Evolutionary conservation across 2,329 filamentous ascomycete genomes (phyloP).

Genomic region (Epichloe coenophiala): DNA sequence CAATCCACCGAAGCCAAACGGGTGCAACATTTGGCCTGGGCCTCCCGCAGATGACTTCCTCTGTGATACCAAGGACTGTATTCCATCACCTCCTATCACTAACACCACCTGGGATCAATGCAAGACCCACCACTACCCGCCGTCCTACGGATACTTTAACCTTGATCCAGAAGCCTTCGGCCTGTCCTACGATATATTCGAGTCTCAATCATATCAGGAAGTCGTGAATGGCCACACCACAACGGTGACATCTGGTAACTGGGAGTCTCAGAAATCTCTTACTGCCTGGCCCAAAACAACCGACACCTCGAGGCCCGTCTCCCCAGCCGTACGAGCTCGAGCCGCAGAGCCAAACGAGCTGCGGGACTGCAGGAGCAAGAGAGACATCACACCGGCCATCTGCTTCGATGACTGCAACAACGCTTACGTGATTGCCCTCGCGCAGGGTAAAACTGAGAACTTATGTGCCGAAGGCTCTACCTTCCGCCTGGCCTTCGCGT

Average conservation of each 20-base stretch:
- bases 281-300: conserved; percentile 15
- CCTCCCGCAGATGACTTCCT: conserved; percentile 31
- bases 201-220: conserved; percentile 25
- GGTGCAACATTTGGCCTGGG: conserved; percentile 38
- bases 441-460: conserved; percentile 28
- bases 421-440: conserved; percentile 35
- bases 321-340: not conserved
- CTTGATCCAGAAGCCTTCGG: conserved; percentile 49
- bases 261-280: conserved; percentile 36
- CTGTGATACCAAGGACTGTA: conserved; percentile 32
- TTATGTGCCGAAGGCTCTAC: conserved; percentile 31
- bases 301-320: not conserved
- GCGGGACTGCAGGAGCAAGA: conserved; percentile 19
- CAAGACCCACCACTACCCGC: conserved; percentile 36
- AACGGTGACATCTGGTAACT: conserved; percentile 41
- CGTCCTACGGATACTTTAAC: conserved; percentile 44
- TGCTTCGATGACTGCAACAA: conserved; percentile 44
- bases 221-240: conserved; percentile 22
- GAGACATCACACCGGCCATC: conserved; percentile 27
- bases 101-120: conserved; percentile 29
- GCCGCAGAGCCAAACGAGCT: not conserved
- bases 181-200: conserved; percentile 48
- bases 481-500: conserved; percentile 23
- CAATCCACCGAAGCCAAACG: conserved; percentile 31
- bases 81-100: conserved; percentile 24